Evolutionary conservation across 2,329 filamentous ascomycete species (phyloP).

Genomic region (Annulohypoxylon truncatum): DNA sequence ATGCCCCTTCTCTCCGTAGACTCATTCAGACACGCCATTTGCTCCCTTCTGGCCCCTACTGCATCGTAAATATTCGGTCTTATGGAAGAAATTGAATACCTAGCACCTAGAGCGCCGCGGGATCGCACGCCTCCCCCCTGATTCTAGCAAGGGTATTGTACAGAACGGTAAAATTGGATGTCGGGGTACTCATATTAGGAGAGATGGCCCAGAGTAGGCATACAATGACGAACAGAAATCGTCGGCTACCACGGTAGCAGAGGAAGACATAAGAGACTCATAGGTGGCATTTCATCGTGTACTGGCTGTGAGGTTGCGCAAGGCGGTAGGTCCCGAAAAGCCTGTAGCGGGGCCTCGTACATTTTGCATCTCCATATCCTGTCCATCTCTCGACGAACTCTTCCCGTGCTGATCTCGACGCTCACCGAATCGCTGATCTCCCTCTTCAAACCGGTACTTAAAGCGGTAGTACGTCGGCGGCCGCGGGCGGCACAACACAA

Average conservation of each 20-base stretch:
- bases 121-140: slow-evolving; percentile 7
- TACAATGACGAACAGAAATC: background rate
- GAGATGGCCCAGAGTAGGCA: slow-evolving; percentile 29
- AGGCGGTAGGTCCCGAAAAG: slow-evolving; percentile 66
- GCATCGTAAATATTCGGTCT: slow-evolving; percentile 1
- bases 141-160: slow-evolving; percentile 17
- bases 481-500: slow-evolving; percentile 84
- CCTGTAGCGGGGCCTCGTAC: slow-evolving; percentile 60
- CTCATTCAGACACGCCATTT: slow-evolving; percentile 3
- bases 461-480: slow-evolving; percentile 91
- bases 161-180: slow-evolving; percentile 19
- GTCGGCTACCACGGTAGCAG: background rate
- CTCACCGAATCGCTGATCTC: slow-evolving; percentile 83
- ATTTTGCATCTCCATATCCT: slow-evolving; percentile 79
- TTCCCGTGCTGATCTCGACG: slow-evolving; percentile 63
- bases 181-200: slow-evolving; percentile 30
- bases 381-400: slow-evolving; percentile 64
- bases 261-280: slow-evolving; percentile 9
- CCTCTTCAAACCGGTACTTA: slow-evolving; percentile 79
- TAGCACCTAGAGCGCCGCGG: background rate
- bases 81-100: background rate
- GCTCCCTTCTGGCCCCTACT: slow-evolving; percentile 2
- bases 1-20: background rate
- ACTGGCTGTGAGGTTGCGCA: slow-evolving; percentile 48
- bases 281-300: slow-evolving; percentile 32